Evolutionary conservation across 2,329 filamentous ascomycete genomes (phyloP).

Genomic region (Alternaria sp.): DNA sequence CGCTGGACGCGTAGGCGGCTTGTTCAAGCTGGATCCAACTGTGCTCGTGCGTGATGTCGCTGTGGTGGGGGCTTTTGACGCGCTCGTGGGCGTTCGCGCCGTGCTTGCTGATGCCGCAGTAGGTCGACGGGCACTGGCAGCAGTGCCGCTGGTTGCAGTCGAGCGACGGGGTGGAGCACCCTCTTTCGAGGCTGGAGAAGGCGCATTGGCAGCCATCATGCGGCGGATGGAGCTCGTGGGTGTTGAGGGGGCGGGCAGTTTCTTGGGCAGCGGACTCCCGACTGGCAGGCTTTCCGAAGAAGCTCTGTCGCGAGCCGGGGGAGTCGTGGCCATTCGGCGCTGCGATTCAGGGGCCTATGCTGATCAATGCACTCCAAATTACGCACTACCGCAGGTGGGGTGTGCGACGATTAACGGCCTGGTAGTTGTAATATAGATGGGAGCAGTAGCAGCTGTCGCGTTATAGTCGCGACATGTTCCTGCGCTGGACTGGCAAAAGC

Average conservation of each 20-base stretch:
- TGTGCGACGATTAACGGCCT: not conserved
- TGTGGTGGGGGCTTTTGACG: conserved; percentile 36
- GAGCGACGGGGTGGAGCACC: conserved; percentile 40
- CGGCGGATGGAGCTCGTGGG: conserved; percentile 41
- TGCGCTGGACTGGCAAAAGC: not conserved
- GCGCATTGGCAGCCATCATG: conserved; percentile 46
- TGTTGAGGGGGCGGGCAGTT: conserved; percentile 34
- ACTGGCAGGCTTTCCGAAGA: conserved; percentile 13
- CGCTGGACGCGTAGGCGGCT: conserved; percentile 47
- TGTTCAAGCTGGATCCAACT: conserved; percentile 44
- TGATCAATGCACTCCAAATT: conserved; percentile 9
- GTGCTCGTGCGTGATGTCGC: conserved; percentile 38
- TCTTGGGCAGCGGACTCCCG: conserved; percentile 22
- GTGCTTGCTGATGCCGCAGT: conserved; percentile 29
- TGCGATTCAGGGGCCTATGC: conserved; percentile 7
- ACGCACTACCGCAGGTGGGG: not conserved
- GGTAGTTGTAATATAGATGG: not conserved
- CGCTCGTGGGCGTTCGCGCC: conserved; percentile 35
- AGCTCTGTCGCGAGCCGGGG: conserved; percentile 19
- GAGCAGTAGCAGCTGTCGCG: not conserved
- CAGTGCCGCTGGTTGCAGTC: conserved; percentile 20
- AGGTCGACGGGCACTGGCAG: conserved; percentile 34
- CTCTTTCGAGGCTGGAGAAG: conserved; percentile 39
- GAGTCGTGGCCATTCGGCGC: conserved; percentile 17
- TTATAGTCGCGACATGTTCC: conserved; percentile 6